These are phyloP conservation scores for Candida anutae DNA, from an alignment of 1,139 yeast genomes.

Conservation along the genomic window DNA sequence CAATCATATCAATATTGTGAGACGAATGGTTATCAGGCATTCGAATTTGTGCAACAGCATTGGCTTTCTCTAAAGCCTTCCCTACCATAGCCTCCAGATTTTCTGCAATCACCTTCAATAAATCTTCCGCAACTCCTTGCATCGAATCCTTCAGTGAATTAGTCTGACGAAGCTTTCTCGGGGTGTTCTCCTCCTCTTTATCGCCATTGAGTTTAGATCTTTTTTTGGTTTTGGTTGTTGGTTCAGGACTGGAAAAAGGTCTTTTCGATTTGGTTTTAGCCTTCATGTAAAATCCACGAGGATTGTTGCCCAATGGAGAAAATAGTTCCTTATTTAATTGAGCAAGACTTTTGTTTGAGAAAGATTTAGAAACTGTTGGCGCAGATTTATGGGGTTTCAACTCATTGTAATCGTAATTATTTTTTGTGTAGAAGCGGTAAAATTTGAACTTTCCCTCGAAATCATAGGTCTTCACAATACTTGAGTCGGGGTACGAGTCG, in stretches of 20 bases:
- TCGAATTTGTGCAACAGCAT: neutral
- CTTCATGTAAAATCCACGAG: conserved; percentile 9
- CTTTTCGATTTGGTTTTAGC: neutral
- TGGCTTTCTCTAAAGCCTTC: neutral
- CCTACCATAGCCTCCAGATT: conserved; percentile 1
- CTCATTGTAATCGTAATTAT: conserved; percentile 5
- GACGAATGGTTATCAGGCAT: neutral
- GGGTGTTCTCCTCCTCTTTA: too few relatives aligned
- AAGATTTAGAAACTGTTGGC: conserved; percentile 2
- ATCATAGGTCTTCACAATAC: conserved; percentile 58
- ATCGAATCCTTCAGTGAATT: neutral
- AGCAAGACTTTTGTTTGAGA: conserved; percentile 6
- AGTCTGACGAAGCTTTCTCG: neutral
- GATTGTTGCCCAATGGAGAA: conserved; percentile 18
- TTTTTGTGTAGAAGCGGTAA: conserved; percentile 52
- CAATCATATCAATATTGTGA: neutral
- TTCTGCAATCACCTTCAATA: neutral
- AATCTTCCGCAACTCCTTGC: neutral
- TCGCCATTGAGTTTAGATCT: neutral
- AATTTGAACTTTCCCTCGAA: conserved; percentile 68
- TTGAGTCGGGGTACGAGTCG: conserved; percentile 16
- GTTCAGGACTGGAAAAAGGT: neutral
- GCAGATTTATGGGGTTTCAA: conserved; percentile 5
- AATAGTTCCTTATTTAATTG: conserved; percentile 16
- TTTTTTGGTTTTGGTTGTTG: neutral